Evolutionary conservation across 352 stramenopile genomes (phyloP), one percentile per base, ranked within the genome.

Genomic region (Pythium vanterpoolii): DNA sequence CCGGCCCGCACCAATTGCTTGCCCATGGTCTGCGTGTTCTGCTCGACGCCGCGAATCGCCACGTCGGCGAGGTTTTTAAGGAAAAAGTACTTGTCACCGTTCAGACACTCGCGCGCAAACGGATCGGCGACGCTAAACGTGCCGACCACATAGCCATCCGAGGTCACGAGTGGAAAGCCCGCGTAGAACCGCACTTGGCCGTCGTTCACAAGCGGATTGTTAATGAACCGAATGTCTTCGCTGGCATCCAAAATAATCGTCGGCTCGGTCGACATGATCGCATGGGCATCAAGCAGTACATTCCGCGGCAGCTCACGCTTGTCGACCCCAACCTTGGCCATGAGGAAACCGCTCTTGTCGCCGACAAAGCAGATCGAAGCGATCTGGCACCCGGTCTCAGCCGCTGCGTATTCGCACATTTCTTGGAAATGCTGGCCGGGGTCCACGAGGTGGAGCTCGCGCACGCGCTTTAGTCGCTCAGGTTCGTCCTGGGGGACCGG

Each of bases 321-420:
- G 4, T 87, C 83, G 21, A 91, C 54, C 1, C 85, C 83, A 5
- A 93, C 69, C 38, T 82, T 87, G n/a, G 85, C 76, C 76, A 93
- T 88, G 8, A 95, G 53, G 60, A 93, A 95, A 16, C 81, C 81
- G 46, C 76, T 92, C 73, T 91, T 95, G 71, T 93, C 85, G 24
- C 85, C 85, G 21, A 93, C 86, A 54, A 93, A 89, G 68, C 80
- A 89, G 38, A 93, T 82, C n/a, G 77, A 77, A 0, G 85, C 80
- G 43, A 89, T 87, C 70, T 88, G 79, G 66, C 85, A 94, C 46
- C 80, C 80, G 66, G 89, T 73, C 64, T 90, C 83, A 16, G 85
- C 84, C 3, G 83, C 81, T 18, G 83, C 85, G 59, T 90, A 91
- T 60, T 94, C 85, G 51, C 83, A 90, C 79, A 94, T 93, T 54